Conservation (phyloP, 805 yeast genomes). For the Wickerhamomyces chaumierensis region DNA sequence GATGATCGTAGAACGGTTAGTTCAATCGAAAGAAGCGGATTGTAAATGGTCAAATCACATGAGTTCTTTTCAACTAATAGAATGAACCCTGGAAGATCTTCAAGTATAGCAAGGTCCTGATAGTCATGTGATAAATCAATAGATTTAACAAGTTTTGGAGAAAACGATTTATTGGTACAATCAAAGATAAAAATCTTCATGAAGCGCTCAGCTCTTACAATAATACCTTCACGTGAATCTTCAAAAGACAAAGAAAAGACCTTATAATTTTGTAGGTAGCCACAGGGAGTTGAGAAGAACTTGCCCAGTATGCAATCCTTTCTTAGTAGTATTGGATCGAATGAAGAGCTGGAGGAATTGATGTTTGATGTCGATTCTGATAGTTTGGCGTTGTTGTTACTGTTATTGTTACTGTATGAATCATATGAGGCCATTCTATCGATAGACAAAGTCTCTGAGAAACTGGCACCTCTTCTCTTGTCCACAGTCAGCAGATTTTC, state of each 20-base stretch:
- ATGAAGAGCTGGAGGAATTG: constrained; percentile 25
- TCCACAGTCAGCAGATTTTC: constrained; percentile 9
- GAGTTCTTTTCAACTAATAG: constrained; percentile 27
- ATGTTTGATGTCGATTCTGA: constrained; percentile 23
- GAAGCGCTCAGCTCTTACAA: constrained; percentile 37
- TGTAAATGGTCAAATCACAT: constrained; percentile 28
- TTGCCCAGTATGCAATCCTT: constrained; percentile 67
- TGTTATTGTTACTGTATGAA: too few relatives aligned
- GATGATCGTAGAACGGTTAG: constrained; percentile 25
- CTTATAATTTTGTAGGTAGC: constrained; percentile 22
- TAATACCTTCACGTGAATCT: constrained; percentile 50
- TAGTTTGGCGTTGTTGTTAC: constrained; percentile 30
- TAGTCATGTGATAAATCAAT: constrained; percentile 21
- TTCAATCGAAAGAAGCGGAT: constrained; percentile 31
- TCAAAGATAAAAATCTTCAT: constrained; percentile 41
- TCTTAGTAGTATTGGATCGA: constrained; percentile 26
- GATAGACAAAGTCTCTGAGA: constrained; percentile 29
- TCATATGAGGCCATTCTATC: constrained; percentile 35
- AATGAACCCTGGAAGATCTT: constrained; percentile 31
- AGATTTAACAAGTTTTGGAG: constrained; percentile 22
- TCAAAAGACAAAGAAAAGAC: constrained; percentile 26
- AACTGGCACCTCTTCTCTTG: constrained; percentile 22
- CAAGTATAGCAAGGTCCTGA: constrained; percentile 26
- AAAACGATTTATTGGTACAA: constrained; percentile 19
- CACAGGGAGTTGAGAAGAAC: constrained; percentile 31